A percentile compares a stretch with the other conserved stretches of the same genome.
Conservation (phyloP, 257 asterid species). For the Coffea canephora region DNA sequence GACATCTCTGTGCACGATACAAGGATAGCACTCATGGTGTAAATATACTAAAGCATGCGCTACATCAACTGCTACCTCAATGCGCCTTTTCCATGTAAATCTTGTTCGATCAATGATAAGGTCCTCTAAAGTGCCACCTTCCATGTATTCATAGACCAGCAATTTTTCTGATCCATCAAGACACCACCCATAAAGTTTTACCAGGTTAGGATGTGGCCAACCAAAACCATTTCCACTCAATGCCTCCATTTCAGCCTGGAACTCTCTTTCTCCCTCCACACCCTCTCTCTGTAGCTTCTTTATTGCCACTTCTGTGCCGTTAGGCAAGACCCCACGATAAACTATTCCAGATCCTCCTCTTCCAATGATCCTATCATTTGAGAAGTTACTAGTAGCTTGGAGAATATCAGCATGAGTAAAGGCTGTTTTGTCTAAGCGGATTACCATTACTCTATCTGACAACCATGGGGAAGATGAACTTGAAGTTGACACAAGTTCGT, state of each 20-base stretch:
- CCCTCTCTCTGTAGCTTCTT: conserved; percentile 84
- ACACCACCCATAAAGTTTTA: conserved; percentile 86
- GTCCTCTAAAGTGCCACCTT: conserved; percentile 72
- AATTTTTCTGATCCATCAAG: conserved; percentile 77
- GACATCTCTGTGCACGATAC: conserved; percentile 84
- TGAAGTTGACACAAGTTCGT: conserved; percentile 49
- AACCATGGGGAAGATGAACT: conserved; percentile 67
- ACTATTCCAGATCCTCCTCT: conserved; percentile 88
- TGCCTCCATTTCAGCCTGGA: conserved; percentile 88
- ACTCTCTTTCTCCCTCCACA: conserved; percentile 79
- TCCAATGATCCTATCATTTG: conserved; percentile 75
- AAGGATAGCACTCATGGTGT: conserved; percentile 88
- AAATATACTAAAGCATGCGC: conserved; percentile 75
- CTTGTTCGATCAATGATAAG: conserved; percentile 43
- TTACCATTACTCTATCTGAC: conserved; percentile 59
- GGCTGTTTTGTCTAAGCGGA: conserved; percentile 70
- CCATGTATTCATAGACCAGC: conserved; percentile 88
- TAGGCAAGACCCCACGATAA: conserved; percentile 74
- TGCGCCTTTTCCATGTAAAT: conserved; percentile 55
- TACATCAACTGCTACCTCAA: conserved; percentile 68
- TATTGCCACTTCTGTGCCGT: conserved; percentile 80
- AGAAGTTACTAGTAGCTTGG: conserved; percentile 70
- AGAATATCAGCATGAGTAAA: conserved; percentile 85
- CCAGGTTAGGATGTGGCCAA: conserved; percentile 97
- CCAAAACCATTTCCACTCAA: conserved; percentile 70